Evolutionary conservation across 306 rosid species (phyloP).

Genomic region (Cotoneaster glaucophyllus): DNA sequence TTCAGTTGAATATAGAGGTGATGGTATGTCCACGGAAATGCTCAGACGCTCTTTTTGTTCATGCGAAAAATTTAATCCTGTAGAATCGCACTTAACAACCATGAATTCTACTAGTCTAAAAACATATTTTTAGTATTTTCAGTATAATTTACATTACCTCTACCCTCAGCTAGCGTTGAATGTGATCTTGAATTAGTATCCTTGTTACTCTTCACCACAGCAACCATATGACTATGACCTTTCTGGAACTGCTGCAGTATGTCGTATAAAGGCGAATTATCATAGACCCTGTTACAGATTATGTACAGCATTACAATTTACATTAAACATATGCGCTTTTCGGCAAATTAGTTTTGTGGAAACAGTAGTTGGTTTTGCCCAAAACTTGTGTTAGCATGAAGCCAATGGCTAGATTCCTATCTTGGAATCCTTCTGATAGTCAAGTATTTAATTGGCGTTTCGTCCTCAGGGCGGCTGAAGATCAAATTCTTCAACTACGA

Average conservation of each 20-base stretch:
- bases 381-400: background rate
- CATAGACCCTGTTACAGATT: conserved; percentile 49
- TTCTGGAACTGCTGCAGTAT: conserved; percentile 58
- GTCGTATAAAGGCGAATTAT: conserved; percentile 69
- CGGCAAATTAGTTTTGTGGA: no score
- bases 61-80: conserved; percentile 21
- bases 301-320: background rate
- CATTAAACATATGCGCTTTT: background rate
- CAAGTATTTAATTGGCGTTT: conserved; percentile 60
- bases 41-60: conserved; percentile 21
- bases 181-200: conserved; percentile 4
- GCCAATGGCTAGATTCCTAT: conserved; percentile 12
- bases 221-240: conserved; percentile 85
- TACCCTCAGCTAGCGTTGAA: conserved; percentile 11
- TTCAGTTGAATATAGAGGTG: conserved; percentile 18
- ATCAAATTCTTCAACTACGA: conserved; percentile 58
- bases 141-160: conserved; percentile 21
- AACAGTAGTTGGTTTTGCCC: no score
- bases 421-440: conserved; percentile 65
- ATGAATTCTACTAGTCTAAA: background rate
- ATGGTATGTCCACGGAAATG: conserved; percentile 4
- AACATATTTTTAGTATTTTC: background rate
- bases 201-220: conserved; percentile 45
- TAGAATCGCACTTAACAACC: background rate
- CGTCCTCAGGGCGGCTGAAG: conserved; percentile 64